phyloP scores from a whole-genome alignment of 2,329 filamentous ascomycete species.

The Didymella lethalis region DNA sequence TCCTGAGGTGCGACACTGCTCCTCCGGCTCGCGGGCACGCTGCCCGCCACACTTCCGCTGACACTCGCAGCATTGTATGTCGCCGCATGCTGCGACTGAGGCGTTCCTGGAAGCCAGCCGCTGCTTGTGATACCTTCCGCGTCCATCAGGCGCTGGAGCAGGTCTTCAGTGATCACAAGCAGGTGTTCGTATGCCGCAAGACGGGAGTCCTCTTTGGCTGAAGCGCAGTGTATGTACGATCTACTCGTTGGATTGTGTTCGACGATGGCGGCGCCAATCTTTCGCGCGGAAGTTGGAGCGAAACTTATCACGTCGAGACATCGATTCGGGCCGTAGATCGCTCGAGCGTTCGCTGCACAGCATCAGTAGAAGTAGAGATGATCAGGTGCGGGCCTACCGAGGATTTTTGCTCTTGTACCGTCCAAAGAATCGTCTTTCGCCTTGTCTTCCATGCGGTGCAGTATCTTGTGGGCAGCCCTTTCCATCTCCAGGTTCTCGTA shows the following conservation, averaged over 20 bases:
- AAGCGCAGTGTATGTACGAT: conserved; percentile 47
- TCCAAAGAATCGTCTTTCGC: conserved; percentile 46
- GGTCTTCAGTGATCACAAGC: conserved; percentile 48
- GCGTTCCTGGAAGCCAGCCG: conserved; percentile 48
- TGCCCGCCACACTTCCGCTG: conserved; percentile 25
- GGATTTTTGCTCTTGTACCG: conserved; percentile 43
- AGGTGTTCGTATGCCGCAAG: conserved; percentile 45
- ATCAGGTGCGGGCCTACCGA: conserved; percentile 28
- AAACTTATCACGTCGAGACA: conserved; percentile 49
- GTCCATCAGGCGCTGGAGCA: conserved; percentile 44
- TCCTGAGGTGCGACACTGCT: conserved; percentile 40
- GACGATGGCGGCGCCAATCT: conserved; percentile 48
- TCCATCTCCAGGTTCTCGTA: conserved; percentile 43
- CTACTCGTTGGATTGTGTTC: conserved; percentile 48
- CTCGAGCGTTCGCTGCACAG: conserved; percentile 42
- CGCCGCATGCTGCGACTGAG: conserved; percentile 44
- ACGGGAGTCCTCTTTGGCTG: conserved; percentile 43
- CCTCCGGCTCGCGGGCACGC: conserved; percentile 33
- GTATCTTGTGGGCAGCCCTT: conserved; percentile 42
- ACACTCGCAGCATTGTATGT: conserved; percentile 32
- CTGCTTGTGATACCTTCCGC: conserved; percentile 45
- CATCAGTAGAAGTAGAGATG: background rate
- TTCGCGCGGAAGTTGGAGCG: conserved; percentile 44
- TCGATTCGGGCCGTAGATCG: conserved; percentile 48
- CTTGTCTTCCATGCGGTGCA: conserved; percentile 47